These are phyloP conservation scores for Paramecium sexaurelia DNA, from an alignment of 73 alveolate species.

Conservation along the genomic window DNA sequence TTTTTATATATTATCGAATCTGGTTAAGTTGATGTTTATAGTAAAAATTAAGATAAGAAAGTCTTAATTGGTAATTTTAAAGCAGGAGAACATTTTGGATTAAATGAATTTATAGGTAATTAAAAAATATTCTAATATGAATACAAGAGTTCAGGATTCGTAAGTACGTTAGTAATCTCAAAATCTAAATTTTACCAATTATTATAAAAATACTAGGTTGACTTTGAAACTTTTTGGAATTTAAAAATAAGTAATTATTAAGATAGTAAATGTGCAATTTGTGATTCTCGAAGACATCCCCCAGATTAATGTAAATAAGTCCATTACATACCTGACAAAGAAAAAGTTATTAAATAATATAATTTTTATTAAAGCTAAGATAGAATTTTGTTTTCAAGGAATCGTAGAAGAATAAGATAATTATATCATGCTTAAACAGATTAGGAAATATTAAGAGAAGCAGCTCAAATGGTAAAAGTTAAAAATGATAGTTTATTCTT, in stretches of 20 bases:
- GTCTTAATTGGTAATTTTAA: neutral
- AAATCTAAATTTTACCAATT: neutral
- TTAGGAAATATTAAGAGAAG: neutral
- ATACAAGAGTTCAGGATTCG: slow-evolving; percentile 12
- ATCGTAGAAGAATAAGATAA: neutral
- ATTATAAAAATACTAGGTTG: neutral
- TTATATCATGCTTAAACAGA: neutral
- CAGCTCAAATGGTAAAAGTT: neutral
- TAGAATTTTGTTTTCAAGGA: neutral
- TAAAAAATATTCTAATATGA: neutral
- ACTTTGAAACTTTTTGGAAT: neutral
- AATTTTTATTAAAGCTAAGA: neutral
- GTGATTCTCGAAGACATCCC: neutral
- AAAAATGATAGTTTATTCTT: neutral
- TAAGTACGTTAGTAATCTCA: neutral
- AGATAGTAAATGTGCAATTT: neutral
- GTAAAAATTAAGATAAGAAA: neutral
- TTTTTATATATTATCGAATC: neutral
- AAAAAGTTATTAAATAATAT: neutral
- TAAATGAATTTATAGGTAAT: neutral
- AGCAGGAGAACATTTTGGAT: neutral
- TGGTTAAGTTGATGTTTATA: neutral
- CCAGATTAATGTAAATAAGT: neutral
- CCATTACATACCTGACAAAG: neutral
- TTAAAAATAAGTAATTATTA: neutral